Conservation (phyloP, 2,329 filamentous ascomycete genomes). For the Endoconidiophora polonica region DNA sequence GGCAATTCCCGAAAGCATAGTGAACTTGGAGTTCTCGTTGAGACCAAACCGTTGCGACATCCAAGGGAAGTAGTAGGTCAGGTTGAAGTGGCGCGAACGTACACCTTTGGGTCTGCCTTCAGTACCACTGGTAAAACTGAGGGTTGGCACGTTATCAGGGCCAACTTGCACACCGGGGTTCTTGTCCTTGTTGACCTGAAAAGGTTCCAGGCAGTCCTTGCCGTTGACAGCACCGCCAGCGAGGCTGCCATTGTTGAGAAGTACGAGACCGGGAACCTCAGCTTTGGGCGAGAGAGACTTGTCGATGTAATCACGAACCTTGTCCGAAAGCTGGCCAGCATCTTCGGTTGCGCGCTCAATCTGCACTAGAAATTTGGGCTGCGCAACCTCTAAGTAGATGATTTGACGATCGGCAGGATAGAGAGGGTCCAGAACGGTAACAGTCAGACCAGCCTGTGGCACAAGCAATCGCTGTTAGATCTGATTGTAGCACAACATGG, state of each 20-base stretch:
- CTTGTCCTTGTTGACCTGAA: slow-evolving; percentile 32
- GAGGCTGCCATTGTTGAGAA: slow-evolving; percentile 55
- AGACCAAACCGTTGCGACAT: slow-evolving; percentile 75
- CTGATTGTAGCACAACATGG: not conserved
- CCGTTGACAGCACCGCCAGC: slow-evolving; percentile 50
- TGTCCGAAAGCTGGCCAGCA: slow-evolving; percentile 27
- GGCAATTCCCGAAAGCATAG: slow-evolving; percentile 71
- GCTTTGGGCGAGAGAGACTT: slow-evolving; percentile 57
- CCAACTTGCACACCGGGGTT: slow-evolving; percentile 63
- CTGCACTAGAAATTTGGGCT: slow-evolving; percentile 53
- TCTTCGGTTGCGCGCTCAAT: slow-evolving; percentile 59
- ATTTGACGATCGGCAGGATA: slow-evolving; percentile 45
- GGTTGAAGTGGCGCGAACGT: slow-evolving; percentile 66
- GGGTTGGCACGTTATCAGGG: slow-evolving; percentile 65
- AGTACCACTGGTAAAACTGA: slow-evolving; percentile 57
- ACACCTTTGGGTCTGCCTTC: slow-evolving; percentile 80
- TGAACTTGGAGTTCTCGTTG: slow-evolving; percentile 56
- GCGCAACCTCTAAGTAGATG: slow-evolving; percentile 63
- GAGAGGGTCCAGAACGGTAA: slow-evolving; percentile 58
- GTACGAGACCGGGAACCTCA: slow-evolving; percentile 54
- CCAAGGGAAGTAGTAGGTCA: slow-evolving; percentile 82
- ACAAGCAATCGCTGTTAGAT: slow-evolving; percentile 26
- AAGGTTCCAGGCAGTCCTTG: slow-evolving; percentile 46
- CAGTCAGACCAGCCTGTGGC: slow-evolving; percentile 37
- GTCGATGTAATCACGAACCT: slow-evolving; percentile 48